Evolutionary conservation across 139 green algal genomes (phyloP).

Genomic region (Spirogloea muscicola): DNA sequence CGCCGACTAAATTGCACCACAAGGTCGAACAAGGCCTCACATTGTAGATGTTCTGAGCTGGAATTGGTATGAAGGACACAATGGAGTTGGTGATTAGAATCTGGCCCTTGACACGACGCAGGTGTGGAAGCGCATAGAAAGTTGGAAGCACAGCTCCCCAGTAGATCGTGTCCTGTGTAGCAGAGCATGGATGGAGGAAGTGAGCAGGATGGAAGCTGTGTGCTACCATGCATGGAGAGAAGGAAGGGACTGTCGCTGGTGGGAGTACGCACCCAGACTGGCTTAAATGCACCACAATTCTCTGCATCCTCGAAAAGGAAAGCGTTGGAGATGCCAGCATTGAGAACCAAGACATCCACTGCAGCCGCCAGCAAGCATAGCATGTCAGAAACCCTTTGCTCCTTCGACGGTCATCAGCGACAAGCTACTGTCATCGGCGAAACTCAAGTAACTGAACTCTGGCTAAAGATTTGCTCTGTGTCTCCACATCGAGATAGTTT

Average conservation of each 20-base stretch:
- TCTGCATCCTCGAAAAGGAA: slow-evolving; percentile 26
- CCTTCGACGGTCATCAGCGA: too few species aligned
- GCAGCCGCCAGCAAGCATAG: neutral
- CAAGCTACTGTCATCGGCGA: too few species aligned
- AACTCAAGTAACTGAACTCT: neutral
- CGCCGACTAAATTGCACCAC: too few species aligned
- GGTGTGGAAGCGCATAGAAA: slow-evolving; percentile 40
- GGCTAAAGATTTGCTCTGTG: neutral
- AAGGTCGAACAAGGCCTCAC: too few species aligned
- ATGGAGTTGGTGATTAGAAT: slow-evolving; percentile 36
- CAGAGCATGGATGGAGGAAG: too few species aligned
- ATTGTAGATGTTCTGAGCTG: slow-evolving; percentile 39
- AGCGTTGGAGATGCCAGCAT: slow-evolving; percentile 37
- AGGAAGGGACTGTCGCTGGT: too few species aligned
- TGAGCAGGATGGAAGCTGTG: too few species aligned
- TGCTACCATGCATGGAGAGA: too few species aligned
- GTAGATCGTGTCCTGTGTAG: slow-evolving; percentile 33
- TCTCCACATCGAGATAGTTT: neutral
- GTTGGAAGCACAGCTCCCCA: slow-evolving; percentile 35
- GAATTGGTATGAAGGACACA: slow-evolving; percentile 35
- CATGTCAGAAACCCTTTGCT: neutral
- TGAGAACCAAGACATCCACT: slow-evolving; percentile 44
- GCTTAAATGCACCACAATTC: neutral
- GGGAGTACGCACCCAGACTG: slow-evolving; percentile 8
- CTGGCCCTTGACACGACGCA: slow-evolving; percentile 20